A percentile compares a stretch with the other conserved stretches of the same genome.
phyloP scores from a whole-genome alignment of 495 filamentous ascomycete genomes.

The Apiosordaria backusii region DNA sequence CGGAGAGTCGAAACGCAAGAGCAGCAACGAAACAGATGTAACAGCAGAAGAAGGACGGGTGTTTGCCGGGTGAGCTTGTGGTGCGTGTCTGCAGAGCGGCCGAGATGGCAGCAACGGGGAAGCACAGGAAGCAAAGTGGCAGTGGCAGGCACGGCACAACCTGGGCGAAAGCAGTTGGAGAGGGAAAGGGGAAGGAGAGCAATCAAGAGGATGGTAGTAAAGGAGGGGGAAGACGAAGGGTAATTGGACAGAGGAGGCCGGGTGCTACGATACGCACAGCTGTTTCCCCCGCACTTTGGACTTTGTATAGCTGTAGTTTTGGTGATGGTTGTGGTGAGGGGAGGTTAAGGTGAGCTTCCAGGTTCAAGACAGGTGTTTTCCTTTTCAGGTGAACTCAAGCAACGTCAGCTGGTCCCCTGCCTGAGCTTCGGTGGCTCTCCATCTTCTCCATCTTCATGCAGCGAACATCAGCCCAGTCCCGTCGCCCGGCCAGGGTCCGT shows the following conservation, averaged over 20 bases:
- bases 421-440: background rate
- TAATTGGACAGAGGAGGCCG: conserved; percentile 30
- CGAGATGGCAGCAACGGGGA: too few species aligned
- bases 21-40: background rate
- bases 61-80: background rate
- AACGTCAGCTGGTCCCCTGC: background rate
- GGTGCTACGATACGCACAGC: conserved; percentile 16
- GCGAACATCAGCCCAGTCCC: background rate
- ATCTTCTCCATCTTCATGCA: background rate
- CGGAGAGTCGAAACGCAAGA: background rate
- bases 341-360: background rate
- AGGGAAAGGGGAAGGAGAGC: conserved; percentile 26
- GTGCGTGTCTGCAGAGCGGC: background rate
- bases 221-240: conserved; percentile 13
- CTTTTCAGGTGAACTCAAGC: background rate
- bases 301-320: background rate
- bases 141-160: conserved; percentile 5
- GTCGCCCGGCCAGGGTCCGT: background rate
- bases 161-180: too few species aligned
- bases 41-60: background rate
- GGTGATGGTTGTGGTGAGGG: background rate
- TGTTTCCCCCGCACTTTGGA: conserved; percentile 33
- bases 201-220: background rate
- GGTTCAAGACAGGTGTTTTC: background rate
- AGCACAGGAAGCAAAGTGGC: conserved; percentile 2